Conservation (phyloP, 495 filamentous ascomycete species). For the Penicillium tannophilum region DNA sequence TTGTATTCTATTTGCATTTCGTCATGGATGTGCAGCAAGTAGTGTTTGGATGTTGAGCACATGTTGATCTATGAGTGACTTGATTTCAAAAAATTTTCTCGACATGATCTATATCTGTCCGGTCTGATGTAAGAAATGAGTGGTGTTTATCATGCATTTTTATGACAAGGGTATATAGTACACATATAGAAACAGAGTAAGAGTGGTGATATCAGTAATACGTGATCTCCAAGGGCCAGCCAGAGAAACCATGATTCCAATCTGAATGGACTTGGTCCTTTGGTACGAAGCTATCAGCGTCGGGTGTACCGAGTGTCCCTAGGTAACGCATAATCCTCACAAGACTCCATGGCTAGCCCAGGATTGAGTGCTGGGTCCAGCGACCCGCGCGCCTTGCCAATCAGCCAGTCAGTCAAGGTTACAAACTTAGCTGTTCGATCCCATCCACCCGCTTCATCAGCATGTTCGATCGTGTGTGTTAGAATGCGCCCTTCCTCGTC, state of each 20-base stretch:
- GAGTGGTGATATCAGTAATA: constrained; percentile 12
- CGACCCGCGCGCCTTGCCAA: constrained; percentile 61
- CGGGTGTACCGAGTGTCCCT: background rate
- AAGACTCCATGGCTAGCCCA: constrained; percentile 35
- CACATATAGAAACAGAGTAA: constrained; percentile 7
- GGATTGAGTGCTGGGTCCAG: constrained; percentile 44
- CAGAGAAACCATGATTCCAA: background rate
- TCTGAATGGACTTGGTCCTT: background rate
- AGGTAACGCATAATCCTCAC: constrained; percentile 19
- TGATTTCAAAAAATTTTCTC: background rate
- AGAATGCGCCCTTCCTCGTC: constrained; percentile 83
- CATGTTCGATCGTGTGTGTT: constrained; percentile 92
- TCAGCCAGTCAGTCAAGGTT: constrained; percentile 84
- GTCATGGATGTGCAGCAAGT: background rate
- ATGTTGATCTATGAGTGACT: background rate
- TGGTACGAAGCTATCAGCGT: background rate
- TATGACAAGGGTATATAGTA: constrained; percentile 8
- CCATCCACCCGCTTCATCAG: constrained; percentile 73
- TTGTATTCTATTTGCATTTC: background rate
- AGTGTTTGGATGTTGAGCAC: background rate
- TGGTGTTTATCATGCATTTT: constrained; percentile 7
- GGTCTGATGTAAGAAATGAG: background rate
- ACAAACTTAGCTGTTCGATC: constrained; percentile 74
- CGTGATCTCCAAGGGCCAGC: background rate
- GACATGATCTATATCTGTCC: background rate